A percentile compares a stretch with the other conserved stretches of the same genome.
These are phyloP conservation scores for Furcasterigmium sp. DNA, from an alignment of 2,329 filamentous ascomycete genomes.

Conservation along the genomic window DNA sequence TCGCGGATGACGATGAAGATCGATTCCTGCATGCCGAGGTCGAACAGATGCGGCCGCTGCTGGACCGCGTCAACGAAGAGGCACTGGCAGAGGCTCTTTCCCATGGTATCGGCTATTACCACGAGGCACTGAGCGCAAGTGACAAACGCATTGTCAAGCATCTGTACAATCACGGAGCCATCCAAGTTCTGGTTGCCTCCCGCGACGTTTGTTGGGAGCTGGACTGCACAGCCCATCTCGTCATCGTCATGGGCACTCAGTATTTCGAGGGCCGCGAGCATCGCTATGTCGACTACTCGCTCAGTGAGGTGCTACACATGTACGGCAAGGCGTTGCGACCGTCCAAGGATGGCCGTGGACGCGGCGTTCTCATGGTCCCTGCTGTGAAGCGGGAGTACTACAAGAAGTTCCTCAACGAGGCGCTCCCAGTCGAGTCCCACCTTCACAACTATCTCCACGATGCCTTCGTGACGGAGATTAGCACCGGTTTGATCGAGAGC, in stretches of 20 bases:
- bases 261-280: constrained; percentile 97
- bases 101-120: constrained; percentile 95
- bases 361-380: constrained; percentile 94
- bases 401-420: constrained; percentile 97
- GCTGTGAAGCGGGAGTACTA: constrained; percentile 95
- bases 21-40: constrained; percentile 83
- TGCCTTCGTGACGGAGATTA: constrained; percentile 95
- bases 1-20: constrained; percentile 87
- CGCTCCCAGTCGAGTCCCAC: constrained; percentile 90
- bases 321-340: constrained; percentile 87
- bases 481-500: constrained; percentile 89
- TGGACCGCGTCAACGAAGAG: constrained; percentile 79
- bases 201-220: constrained; percentile 97
- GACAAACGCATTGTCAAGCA: constrained; percentile 94
- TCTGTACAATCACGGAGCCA: constrained; percentile 82
- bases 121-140: constrained; percentile 82
- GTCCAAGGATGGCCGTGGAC: constrained; percentile 71
- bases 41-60: constrained; percentile 74
- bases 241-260: constrained; percentile 96
- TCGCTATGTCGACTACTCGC: constrained; percentile 91
- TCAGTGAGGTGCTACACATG: constrained; percentile 95
- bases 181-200: constrained; percentile 72
- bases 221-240: constrained; percentile 79
- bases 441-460: constrained; percentile 89
- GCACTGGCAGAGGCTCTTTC: constrained; percentile 83